Conservation (phyloP, 169 alveolate species). For the Plasmodium falciparum region DNA sequence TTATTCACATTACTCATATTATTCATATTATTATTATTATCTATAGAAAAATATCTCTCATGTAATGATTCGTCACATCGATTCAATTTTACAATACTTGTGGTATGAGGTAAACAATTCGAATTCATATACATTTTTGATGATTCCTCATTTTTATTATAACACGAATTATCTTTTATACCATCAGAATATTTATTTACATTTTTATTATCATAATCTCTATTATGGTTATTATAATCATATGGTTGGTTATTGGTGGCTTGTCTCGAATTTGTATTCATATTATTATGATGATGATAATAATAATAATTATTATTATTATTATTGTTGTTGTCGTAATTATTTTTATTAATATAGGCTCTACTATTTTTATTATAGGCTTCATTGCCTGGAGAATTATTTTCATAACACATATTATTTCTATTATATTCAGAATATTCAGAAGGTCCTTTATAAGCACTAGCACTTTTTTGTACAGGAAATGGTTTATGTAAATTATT, state of each 20-base stretch:
- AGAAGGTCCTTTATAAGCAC: not conserved
- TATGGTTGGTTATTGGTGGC: too few species aligned
- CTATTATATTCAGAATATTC: not conserved
- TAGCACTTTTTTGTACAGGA: not conserved
- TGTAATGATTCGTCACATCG: slow-evolving; percentile 13
- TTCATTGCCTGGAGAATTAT: slow-evolving; percentile 6
- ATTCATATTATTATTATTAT: not conserved
- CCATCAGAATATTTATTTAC: not conserved
- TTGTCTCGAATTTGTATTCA: not conserved
- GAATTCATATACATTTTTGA: not conserved
- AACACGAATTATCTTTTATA: not conserved
- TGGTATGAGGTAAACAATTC: not conserved
- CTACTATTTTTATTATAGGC: slow-evolving; percentile 13
- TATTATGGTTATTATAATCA: not conserved
- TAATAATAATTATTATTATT: not conserved
- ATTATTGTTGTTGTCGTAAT: not conserved
- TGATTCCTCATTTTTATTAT: not conserved
- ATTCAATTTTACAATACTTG: not conserved
- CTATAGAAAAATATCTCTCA: slow-evolving; percentile 3
- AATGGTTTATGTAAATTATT: not conserved
- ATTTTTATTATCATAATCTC: slow-evolving; percentile 7
- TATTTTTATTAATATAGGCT: not conserved
- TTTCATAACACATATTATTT: not conserved
- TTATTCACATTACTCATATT: not conserved
- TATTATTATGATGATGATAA: not conserved